These are phyloP conservation scores for Nicotiana noctiflora DNA, from an alignment of 257 asterid species.

Conservation along the genomic window DNA sequence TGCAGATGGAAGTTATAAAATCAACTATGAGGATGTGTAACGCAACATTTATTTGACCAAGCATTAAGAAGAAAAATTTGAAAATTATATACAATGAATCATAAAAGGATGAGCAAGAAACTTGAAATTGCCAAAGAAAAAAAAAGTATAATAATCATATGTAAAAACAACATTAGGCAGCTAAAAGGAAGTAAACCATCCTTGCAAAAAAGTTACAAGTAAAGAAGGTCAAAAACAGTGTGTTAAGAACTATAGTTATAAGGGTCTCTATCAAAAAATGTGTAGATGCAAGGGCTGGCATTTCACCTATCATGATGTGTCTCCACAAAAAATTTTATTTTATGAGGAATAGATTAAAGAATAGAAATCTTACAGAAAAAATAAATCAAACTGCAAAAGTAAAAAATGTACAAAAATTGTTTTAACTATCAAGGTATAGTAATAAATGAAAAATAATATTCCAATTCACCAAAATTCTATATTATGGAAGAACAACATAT, in stretches of 20 bases:
- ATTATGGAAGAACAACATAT: too few relatives aligned
- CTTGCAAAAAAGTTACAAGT: background rate
- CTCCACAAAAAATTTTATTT: background rate
- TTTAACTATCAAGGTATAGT: background rate
- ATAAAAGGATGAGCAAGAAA: background rate
- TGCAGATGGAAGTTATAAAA: background rate
- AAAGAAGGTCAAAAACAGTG: background rate
- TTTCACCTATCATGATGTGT: background rate
- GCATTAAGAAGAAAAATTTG: background rate
- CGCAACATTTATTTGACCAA: background rate
- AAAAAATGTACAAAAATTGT: background rate
- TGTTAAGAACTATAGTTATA: background rate
- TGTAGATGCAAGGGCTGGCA: background rate
- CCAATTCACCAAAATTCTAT: background rate
- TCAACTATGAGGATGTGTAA: background rate
- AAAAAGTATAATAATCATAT: too few relatives aligned
- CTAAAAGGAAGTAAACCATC: background rate
- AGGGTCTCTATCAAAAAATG: too few relatives aligned
- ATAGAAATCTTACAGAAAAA: background rate
- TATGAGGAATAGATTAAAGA: background rate
- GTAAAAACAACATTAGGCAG: background rate
- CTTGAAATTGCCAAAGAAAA: background rate
- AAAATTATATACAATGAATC: background rate
- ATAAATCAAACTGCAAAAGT: background rate
- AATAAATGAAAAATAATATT: background rate